Percentiles rank a stretch among this genome's conserved stretches.
Conservation (phyloP, 73 alveolate genomes). For the Paramecium sexaurelia region DNA sequence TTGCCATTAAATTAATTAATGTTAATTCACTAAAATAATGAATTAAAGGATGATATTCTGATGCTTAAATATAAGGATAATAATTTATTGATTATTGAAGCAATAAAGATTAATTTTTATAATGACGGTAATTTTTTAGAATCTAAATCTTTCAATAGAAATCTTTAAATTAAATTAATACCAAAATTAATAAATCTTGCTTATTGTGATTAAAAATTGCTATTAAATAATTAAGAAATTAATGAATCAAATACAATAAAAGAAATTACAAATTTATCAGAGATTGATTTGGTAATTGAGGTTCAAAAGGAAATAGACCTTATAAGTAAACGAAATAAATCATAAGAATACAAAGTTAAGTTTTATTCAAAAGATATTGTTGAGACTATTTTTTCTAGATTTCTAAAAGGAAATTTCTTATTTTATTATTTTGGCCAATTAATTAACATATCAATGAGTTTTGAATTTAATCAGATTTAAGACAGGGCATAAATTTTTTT, state of each 20-base stretch:
- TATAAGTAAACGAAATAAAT: background rate
- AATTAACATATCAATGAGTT: background rate
- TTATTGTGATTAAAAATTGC: no score
- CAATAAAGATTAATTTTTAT: background rate
- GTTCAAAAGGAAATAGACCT: background rate
- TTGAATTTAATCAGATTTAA: background rate
- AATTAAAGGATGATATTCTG: background rate
- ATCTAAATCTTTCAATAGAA: background rate
- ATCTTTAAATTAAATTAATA: background rate
- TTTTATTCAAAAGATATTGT: background rate
- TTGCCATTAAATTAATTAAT: background rate
- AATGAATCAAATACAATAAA: background rate
- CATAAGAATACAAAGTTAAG: background rate
- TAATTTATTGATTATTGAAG: background rate
- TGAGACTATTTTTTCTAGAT: background rate
- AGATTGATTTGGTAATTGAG: background rate
- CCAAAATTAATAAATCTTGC: background rate
- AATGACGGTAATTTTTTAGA: background rate
- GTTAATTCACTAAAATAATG: background rate
- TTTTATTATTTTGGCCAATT: background rate
- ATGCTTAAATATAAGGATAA: background rate
- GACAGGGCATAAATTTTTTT: background rate
- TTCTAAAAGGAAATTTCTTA: background rate
- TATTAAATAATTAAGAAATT: no score
- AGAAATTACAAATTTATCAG: background rate